Evolutionary conservation across 2,329 filamentous ascomycete species (phyloP), one percentile per base, ranked within the genome.

Genomic region (Diaporthe helianthi): DNA sequence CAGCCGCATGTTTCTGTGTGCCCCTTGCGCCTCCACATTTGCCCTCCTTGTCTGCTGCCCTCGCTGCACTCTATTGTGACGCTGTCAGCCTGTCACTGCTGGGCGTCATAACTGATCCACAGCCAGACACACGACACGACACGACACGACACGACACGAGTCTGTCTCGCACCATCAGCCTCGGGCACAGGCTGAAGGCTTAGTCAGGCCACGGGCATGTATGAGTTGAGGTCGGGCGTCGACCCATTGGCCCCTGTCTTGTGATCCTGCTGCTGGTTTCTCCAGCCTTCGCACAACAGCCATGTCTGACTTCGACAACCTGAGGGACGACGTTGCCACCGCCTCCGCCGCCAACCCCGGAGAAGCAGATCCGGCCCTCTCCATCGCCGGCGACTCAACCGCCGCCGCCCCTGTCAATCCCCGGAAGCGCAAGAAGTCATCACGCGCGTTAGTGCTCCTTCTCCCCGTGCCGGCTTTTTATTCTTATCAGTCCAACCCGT

Each of bases 371-470:
- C 29, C 55, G 17, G 67, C 69, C 52, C 67, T 58, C 67, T 71
- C 69, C 17, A 51, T 67, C 44, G 71, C 65, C 46, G 69, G 55
- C 38, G 53, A 71, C 49, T 66, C 71, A 46, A 44, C 69, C 22
- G 52, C 69, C 41, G 55, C 68, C 54, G 65, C 65, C 65, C 65
- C 69, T 15, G 60, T 55, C 41, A 72, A 72, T 49, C 71, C 71
- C 26, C 49, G 71, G 53, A 72, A 72, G 69, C 55, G 71, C 60
- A 72, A 72, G 69, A 72, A 72, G 61, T 71, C 69, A 38, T 72
- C 71, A 49, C 65, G 71, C 49, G 71, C 71, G 71, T 72, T 33
- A 72, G 71, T 72, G 31, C 33, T 47, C 53, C 33, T 58, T 22
- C 38, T 44, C 31, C 47, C 38, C 38, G 12, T 69, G 26, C 22